These are phyloP conservation scores for Talaromyces sp. DNA, from an alignment of 2,329 filamentous ascomycete species.

Conservation along the genomic window DNA sequence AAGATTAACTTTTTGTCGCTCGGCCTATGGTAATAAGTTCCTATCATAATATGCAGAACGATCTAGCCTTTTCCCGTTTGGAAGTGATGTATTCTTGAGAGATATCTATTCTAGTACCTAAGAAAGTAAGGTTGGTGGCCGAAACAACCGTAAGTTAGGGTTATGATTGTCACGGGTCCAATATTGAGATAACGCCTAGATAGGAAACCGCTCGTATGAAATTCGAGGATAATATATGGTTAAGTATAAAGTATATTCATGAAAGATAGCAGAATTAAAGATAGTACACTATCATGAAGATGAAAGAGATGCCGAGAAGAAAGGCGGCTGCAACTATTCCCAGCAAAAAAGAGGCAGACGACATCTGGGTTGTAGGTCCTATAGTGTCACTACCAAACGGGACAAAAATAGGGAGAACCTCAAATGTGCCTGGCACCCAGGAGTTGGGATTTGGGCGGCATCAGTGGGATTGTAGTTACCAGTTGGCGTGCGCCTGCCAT, in stretches of 20 bases:
- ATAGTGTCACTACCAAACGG: too few species aligned
- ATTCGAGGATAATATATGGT: too few species aligned
- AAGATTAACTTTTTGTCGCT: too few species aligned
- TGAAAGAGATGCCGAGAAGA: background rate
- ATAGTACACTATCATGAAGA: background rate
- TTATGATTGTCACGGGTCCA: background rate
- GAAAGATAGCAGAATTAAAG: background rate
- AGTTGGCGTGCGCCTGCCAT: too few species aligned
- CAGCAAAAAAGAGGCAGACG: background rate
- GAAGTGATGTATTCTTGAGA: too few species aligned
- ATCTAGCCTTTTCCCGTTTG: too few species aligned
- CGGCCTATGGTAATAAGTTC: too few species aligned
- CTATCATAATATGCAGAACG: too few species aligned
- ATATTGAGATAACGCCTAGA: background rate
- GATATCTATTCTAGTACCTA: background rate
- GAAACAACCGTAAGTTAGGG: too few species aligned
- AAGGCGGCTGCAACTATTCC: background rate
- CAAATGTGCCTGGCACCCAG: background rate
- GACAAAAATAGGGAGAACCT: too few species aligned
- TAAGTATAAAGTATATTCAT: background rate
- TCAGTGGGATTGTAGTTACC: too few species aligned
- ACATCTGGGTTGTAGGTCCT: background rate
- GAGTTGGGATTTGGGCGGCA: background rate
- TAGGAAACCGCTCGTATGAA: background rate
- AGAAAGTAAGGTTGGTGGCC: too few species aligned